Base-by-base conservation (phyloP, 306 rosid genomes). In the Trichosanthes truncata region DNA sequence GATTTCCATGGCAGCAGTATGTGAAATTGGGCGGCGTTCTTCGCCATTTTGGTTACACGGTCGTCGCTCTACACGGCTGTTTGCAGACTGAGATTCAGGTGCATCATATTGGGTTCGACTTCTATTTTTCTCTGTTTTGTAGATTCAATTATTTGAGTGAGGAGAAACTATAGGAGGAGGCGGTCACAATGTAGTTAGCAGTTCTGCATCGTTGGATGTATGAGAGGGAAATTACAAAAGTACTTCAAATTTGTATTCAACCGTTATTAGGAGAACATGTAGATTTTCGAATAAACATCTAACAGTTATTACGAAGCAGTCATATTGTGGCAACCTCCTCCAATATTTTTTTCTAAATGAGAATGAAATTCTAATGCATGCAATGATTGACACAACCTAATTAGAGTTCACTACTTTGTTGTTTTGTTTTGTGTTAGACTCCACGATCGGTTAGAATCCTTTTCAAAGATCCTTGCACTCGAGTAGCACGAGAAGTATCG, bases 1-100 rank as follows among this genome's bases (percentile, higher is more conserved):
- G 79, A 75, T 84, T 90, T 79, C 98, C 98, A 78, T 92, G 97
- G 87, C 97, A 95, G 86, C 98, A 84, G 62, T 95, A 95, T 65
- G 97, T 95, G 35, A 92, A 93, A 87, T 84, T 95, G 7, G 98
- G 97, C 77, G 87, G 84, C 38, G 97, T 92, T 88, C 92, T 95
- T 81, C 98, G 97, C 52, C 94, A 93, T 67, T 92, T 95, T 14
- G 97, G 98, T 17, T 95, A 91, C 88, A 92, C 97, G 0, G 89
- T 95, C 52, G 97, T 95, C 9, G 98, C 98, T 61, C 84, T 95
- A 3, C 98, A 92, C 77, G 97, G 98, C 57, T 92, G 98, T 85
- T 81, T 95, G 77, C 86, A 85, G 79, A 86, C 97, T 29, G 97
- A 92, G 89, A 92, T 95, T 84, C 97, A 91, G 97, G 98, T 92